Evolutionary conservation across 2,329 filamentous ascomycete genomes (phyloP).

Genomic region (Aspergillus amoenus): DNA sequence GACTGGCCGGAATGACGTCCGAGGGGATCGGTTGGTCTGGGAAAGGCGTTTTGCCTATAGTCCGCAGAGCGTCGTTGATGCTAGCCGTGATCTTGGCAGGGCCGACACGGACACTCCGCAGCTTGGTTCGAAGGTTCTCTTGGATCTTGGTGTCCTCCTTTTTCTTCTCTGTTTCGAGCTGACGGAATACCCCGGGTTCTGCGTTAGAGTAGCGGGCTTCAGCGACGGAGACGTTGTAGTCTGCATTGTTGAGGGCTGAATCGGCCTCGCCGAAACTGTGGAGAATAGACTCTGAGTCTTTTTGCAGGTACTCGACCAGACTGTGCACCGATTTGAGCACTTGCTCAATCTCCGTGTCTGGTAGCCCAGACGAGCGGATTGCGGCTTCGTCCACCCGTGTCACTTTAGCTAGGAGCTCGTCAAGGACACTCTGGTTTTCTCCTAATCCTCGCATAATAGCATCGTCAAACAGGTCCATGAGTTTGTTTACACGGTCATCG

Average conservation of each 20-base stretch:
- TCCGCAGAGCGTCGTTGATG: conserved; percentile 40
- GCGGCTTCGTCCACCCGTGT: conserved; percentile 36
- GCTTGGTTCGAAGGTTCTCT: conserved; percentile 41
- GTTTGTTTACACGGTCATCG: conserved; percentile 49
- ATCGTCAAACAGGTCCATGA: conserved; percentile 54
- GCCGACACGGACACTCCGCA: conserved; percentile 42
- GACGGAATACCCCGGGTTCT: conserved; percentile 41
- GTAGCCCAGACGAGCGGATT: conserved; percentile 33
- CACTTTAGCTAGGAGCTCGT: conserved; percentile 47
- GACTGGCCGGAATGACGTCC: conserved; percentile 11
- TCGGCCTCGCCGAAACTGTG: conserved; percentile 51
- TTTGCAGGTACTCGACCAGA: conserved; percentile 40
- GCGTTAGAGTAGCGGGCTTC: conserved; percentile 50
- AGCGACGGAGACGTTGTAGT: conserved; percentile 55
- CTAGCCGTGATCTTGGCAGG: conserved; percentile 37
- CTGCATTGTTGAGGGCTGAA: conserved; percentile 51
- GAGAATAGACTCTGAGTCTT: conserved; percentile 48
- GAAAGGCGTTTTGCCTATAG: conserved; percentile 32
- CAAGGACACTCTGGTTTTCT: conserved; percentile 52
- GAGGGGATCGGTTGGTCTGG: conserved; percentile 15
- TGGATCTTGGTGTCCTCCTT: conserved; percentile 50
- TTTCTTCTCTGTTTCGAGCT: conserved; percentile 47
- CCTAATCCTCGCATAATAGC: conserved; percentile 52
- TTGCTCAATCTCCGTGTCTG: conserved; percentile 35
- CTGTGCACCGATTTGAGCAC: conserved; percentile 40